phyloP scores from a whole-genome alignment of 108 stramenopile species.

The Fragilaria radians region DNA sequence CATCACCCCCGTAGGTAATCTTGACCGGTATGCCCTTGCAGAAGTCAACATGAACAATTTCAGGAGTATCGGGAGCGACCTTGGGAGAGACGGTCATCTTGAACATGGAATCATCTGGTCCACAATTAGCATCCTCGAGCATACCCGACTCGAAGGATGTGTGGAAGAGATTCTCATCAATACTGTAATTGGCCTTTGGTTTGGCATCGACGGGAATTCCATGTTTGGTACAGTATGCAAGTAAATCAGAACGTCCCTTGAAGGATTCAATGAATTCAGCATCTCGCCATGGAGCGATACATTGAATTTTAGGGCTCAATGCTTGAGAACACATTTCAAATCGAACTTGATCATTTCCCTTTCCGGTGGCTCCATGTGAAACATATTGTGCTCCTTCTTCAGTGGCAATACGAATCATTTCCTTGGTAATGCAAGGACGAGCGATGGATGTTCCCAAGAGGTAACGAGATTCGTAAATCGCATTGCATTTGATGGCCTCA shows the following conservation, averaged over 20 bases:
- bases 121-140: slow-evolving; percentile 86
- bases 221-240: slow-evolving; percentile 95
- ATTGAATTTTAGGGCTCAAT: slow-evolving; percentile 86
- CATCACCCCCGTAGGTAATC: too few relatives aligned
- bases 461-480: slow-evolving; percentile 92
- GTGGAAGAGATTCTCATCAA: slow-evolving; percentile 99
- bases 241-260: slow-evolving; percentile 91
- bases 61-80: slow-evolving; percentile 80
- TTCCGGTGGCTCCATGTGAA: slow-evolving; percentile 98
- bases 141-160: slow-evolving; percentile 95
- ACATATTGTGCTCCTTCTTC: slow-evolving; percentile 89
- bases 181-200: slow-evolving; percentile 93
- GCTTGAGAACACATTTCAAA: slow-evolving; percentile 99
- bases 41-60: slow-evolving; percentile 84
- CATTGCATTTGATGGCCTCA: slow-evolving; percentile 92
- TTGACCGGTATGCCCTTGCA: slow-evolving; percentile 90
- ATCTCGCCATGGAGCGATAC: slow-evolving; percentile 98
- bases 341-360: slow-evolving; percentile 99
- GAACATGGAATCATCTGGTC: slow-evolving; percentile 87
- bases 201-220: slow-evolving; percentile 95
- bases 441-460: slow-evolving; percentile 95
- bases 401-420: slow-evolving; percentile 95
- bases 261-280: slow-evolving; percentile 91
- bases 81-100: slow-evolving; percentile 90
- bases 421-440: slow-evolving; percentile 97